Conservation (phyloP, 2,329 filamentous ascomycete genomes). For the Epichloe gansuensis region DNA sequence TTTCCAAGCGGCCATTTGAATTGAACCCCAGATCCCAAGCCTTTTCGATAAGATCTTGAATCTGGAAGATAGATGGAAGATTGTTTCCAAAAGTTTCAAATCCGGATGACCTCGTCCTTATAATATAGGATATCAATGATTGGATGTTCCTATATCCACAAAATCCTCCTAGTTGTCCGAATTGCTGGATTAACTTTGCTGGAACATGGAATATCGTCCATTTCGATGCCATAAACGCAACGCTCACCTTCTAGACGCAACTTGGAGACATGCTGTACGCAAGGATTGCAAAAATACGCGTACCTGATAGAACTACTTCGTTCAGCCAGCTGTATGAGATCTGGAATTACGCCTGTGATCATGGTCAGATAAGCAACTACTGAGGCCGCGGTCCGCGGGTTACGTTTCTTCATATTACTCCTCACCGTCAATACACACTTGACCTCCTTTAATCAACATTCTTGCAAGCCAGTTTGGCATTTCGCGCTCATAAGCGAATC, state of each 20-base stretch:
- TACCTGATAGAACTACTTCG: conserved; percentile 49
- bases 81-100: conserved; percentile 44
- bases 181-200: background rate
- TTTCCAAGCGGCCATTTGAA: conserved; percentile 60
- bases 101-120: conserved; percentile 43
- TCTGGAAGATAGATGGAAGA: conserved; percentile 64
- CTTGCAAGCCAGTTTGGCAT: conserved; percentile 7
- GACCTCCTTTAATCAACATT: conserved; percentile 2
- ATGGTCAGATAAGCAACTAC: background rate
- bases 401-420: background rate
- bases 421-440: conserved; percentile 7
- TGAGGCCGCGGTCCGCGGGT: background rate
- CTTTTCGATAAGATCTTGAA: conserved; percentile 77
- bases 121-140: conserved; percentile 73
- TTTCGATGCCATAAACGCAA: background rate
- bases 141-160: conserved; percentile 95
- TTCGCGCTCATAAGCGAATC: conserved; percentile 5
- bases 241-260: conserved; percentile 54
- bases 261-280: conserved; percentile 70
- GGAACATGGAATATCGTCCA: background rate
- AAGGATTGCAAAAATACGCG: conserved; percentile 69
- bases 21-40: conserved; percentile 87
- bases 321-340: conserved; percentile 50
- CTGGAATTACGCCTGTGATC: conserved; percentile 43
- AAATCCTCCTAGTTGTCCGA: conserved; percentile 53